Conservation (phyloP, 2,329 filamentous ascomycete species). For the Colletotrichum sp. region DNA sequence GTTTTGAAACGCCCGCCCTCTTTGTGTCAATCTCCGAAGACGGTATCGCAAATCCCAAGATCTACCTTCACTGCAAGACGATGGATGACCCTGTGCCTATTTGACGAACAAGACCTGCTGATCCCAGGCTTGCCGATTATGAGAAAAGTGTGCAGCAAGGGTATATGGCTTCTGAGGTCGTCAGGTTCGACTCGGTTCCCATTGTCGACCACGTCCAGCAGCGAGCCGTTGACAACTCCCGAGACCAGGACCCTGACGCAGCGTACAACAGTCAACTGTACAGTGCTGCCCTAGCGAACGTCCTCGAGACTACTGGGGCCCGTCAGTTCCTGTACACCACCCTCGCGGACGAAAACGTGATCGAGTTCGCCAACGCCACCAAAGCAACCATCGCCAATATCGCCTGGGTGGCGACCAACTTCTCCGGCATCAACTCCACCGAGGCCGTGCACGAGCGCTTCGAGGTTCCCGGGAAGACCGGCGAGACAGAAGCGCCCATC, state of each 20-base stretch:
- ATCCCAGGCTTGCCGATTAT: slow-evolving; percentile 6
- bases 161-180: slow-evolving; percentile 4
- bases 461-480: background rate
- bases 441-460: slow-evolving; percentile 11
- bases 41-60: slow-evolving; percentile 5
- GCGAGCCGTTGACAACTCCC: slow-evolving; percentile 14
- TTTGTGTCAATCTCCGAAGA: slow-evolving; percentile 24
- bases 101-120: background rate
- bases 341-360: slow-evolving; percentile 7
- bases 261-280: slow-evolving; percentile 19
- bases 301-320: background rate
- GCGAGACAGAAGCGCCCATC: background rate
- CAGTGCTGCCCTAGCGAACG: slow-evolving; percentile 5
- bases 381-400: background rate
- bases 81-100: background rate
- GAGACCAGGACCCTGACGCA: slow-evolving; percentile 23
- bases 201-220: slow-evolving; percentile 17
- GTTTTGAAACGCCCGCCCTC: slow-evolving; percentile 1
- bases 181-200: background rate
- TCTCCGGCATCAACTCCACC: slow-evolving; percentile 11
- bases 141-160: background rate
- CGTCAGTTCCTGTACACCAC: background rate
- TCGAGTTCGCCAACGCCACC: slow-evolving; percentile 21
- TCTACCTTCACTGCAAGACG: slow-evolving; percentile 16
- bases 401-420: slow-evolving; percentile 3